Evolutionary conservation across 2,329 filamentous ascomycete genomes (phyloP).

Genomic region (Onygena corvina): DNA sequence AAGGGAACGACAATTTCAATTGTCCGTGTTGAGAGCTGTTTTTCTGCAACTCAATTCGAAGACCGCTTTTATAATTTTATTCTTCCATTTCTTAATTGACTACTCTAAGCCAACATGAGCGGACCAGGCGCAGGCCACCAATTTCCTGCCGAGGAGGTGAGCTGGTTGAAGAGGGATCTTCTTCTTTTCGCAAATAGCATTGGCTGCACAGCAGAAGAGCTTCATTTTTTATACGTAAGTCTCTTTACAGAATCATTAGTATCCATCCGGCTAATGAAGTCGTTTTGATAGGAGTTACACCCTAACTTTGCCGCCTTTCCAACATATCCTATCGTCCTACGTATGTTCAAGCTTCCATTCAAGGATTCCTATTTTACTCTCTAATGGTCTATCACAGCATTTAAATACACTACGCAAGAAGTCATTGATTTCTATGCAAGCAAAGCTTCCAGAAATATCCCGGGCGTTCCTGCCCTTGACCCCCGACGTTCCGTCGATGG

Average conservation of each 20-base stretch:
- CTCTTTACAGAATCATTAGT: not conserved
- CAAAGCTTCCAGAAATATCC: constrained; percentile 55
- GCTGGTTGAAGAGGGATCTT: constrained; percentile 78
- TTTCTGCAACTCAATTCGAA: no score
- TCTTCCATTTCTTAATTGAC: no score
- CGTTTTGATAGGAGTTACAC: constrained; percentile 59
- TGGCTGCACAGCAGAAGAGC: constrained; percentile 70
- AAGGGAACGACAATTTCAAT: no score
- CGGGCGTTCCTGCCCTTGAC: constrained; percentile 66
- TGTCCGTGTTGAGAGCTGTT: no score
- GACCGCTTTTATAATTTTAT: no score
- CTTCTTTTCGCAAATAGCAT: constrained; percentile 86
- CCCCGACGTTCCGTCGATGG: constrained; percentile 64
- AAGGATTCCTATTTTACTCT: not conserved
- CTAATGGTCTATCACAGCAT: constrained; percentile 38
- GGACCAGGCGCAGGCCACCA: constrained; percentile 58
- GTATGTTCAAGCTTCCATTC: constrained; percentile 35
- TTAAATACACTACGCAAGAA: constrained; percentile 65
- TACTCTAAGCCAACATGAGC: constrained; percentile 31
- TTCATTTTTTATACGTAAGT: constrained; percentile 80
- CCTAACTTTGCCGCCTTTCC: constrained; percentile 80
- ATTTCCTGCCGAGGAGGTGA: constrained; percentile 61
- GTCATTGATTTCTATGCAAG: constrained; percentile 74
- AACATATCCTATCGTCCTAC: constrained; percentile 71
- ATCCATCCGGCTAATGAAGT: not conserved